Percentiles rank a stretch among this genome's conserved stretches.
Conservation (phyloP, 73 alveolate species). For the Paramecium primaurelia region DNA sequence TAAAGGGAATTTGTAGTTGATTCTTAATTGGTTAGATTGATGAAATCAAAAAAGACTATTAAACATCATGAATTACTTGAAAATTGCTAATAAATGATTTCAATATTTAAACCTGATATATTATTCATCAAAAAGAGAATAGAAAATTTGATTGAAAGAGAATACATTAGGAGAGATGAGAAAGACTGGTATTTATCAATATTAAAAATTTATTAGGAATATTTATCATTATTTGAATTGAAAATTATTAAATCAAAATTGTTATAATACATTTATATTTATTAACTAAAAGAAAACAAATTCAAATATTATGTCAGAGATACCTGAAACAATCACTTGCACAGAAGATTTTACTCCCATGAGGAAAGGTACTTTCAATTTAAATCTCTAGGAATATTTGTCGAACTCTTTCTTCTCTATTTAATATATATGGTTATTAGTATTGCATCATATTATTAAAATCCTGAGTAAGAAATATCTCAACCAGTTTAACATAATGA, state of each 20-base stretch:
- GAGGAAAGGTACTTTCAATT: not conserved
- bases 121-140: slow-evolving; percentile 52
- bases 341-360: slow-evolving; percentile 7
- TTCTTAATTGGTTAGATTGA: slow-evolving; percentile 41
- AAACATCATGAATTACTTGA: slow-evolving; percentile 46
- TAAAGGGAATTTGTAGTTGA: slow-evolving; percentile 52
- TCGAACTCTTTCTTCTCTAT: slow-evolving; percentile 8
- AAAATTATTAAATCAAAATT: not conserved
- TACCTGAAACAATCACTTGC: not conserved
- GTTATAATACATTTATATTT: not conserved
- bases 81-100: not conserved
- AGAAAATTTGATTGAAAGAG: slow-evolving; percentile 49
- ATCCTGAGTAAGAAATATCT: slow-evolving; percentile 5
- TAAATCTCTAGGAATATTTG: not conserved
- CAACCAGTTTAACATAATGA: not conserved
- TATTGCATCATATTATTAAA: not conserved
- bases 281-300: not conserved
- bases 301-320: not conserved
- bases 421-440: not conserved
- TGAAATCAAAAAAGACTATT: slow-evolving; percentile 50
- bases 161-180: slow-evolving; percentile 58
- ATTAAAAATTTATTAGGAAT: not conserved
- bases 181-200: slow-evolving; percentile 38
- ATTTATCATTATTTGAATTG: slow-evolving; percentile 37
- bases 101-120: slow-evolving; percentile 45